Evolutionary conservation across 495 filamentous ascomycete species (phyloP).

Genomic region (Aspergillus campestris): DNA sequence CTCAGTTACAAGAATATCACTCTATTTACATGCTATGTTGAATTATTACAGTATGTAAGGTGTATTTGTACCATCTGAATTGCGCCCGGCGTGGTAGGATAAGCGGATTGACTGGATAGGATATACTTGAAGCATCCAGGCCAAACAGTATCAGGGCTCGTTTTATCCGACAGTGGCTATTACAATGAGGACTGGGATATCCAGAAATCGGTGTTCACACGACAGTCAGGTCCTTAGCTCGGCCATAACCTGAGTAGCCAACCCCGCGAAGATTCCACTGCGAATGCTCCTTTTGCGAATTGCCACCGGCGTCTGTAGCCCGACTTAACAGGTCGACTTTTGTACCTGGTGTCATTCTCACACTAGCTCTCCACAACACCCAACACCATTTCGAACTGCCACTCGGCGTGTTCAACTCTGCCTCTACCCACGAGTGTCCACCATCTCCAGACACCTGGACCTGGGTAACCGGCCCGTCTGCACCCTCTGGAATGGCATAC

Average conservation of each 20-base stretch:
- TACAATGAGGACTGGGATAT: too few species aligned
- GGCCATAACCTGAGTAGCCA: constrained; percentile 53
- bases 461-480: constrained; percentile 42
- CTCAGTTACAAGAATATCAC: too few species aligned
- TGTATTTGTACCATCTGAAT: too few species aligned
- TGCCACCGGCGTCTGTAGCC: constrained; percentile 43
- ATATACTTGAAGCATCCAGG: too few species aligned
- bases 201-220: background rate
- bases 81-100: too few species aligned
- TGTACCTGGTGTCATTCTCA: constrained; percentile 22
- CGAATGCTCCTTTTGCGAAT: constrained; percentile 36
- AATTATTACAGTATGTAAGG: too few species aligned
- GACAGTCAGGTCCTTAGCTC: constrained; percentile 36
- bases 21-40: too few species aligned
- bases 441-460: constrained; percentile 46
- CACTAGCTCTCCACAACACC: constrained; percentile 36
- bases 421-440: constrained; percentile 42
- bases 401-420: background rate
- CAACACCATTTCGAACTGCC: constrained; percentile 38
- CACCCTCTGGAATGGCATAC: constrained; percentile 48
- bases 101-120: too few species aligned
- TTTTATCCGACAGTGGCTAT: too few species aligned
- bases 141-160: too few species aligned
- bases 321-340: constrained; percentile 40
- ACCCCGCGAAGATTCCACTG: constrained; percentile 54